Evolutionary conservation across 1,139 yeast species (phyloP), one percentile per base, ranked within the genome.

Genomic region (Suhomyces choctaworum): DNA sequence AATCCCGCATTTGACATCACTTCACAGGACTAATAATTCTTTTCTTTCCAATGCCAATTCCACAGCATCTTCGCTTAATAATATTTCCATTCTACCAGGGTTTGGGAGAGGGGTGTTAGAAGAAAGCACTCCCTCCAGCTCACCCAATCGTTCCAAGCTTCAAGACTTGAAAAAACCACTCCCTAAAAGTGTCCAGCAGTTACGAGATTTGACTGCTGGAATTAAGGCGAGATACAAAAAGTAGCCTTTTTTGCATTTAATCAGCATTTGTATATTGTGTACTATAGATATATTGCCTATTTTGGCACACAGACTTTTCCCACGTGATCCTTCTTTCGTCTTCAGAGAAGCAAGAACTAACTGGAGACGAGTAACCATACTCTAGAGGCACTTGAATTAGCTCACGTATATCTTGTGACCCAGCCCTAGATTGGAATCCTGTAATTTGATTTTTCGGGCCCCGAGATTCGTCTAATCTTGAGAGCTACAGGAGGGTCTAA

Each of bases 51-150:
- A 37, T 23, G 38, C 44, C 23, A 40, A 40, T 16, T 39, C 41
- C 22, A 48, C 59, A 4, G 57, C 54, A 3, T 51, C 64, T 7
- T 50, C 61, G 9, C 39, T 44, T 34, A 54, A 45, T 39, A 58
- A 56, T 44, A 51, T 47, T 16, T 61, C 65, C 12, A 55, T 54
- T 13, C 50, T 62, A 27, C 55, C 62, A 9, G 67, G 62, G n/a
- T 62, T 66, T 46, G 74, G 72, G 2, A 56, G 52, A 25, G 73
- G 70, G 5, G 61, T 68, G 2, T 48, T 64, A 4, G 70, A 64
- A 39, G 73, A 66, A 37, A 68, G 73, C 34, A 66, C 73, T 0
- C 71, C 72, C 4, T 53, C 52, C 25, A 55, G 50, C 14, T 60
- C 72, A 0, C 69, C 70, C 1, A 26, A 15, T 7, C 51, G 51